Conservation (phyloP, 2,329 filamentous ascomycete species). For the Colletotrichum australisinense region DNA sequence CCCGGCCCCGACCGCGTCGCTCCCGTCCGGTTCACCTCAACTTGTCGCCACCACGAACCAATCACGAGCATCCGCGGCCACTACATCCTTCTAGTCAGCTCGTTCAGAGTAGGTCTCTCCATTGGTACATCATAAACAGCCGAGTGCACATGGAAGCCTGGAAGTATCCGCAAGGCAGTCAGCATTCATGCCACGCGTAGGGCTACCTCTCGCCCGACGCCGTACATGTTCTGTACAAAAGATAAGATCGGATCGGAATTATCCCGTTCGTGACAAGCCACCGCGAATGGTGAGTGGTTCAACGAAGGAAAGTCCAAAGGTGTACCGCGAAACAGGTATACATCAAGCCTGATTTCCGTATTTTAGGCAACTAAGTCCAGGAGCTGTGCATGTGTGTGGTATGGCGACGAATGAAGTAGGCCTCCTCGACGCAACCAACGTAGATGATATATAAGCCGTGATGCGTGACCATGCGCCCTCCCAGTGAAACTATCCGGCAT, state of each 20-base stretch:
- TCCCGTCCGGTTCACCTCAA: background rate
- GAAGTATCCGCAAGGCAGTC: background rate
- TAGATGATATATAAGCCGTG: background rate
- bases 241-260: conserved; percentile 15
- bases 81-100: background rate
- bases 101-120: background rate
- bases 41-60: conserved; percentile 5
- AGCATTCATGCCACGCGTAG: background rate
- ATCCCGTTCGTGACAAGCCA: background rate
- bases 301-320: background rate
- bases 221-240: background rate
- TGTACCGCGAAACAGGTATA: background rate
- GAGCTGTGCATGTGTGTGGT: background rate
- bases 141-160: too few species aligned
- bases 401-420: background rate
- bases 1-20: background rate
- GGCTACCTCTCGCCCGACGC: background rate
- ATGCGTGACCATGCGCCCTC: background rate
- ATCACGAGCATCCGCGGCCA: background rate
- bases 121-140: background rate
- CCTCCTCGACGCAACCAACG: background rate
- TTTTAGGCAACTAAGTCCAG: background rate
- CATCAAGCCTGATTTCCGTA: background rate
- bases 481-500: background rate
- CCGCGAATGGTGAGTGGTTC: background rate